These are phyloP conservation scores for Coemansia sp. DNA, from an alignment of 192 early-diverging fungal genomes.

Conservation along the genomic window DNA sequence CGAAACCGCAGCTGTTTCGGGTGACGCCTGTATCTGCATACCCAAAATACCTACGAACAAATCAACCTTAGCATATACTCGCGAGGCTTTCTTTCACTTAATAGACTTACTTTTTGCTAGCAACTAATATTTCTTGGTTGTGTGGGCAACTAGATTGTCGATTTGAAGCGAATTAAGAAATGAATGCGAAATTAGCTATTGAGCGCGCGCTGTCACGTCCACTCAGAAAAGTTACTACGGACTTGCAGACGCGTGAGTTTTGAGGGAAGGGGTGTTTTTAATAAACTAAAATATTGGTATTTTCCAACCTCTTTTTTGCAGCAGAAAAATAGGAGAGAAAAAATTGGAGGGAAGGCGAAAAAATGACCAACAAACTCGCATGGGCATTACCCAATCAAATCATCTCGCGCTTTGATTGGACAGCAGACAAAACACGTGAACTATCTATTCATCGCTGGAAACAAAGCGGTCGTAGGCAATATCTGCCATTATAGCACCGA, in stretches of 20 bases:
- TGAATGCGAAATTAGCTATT: neutral
- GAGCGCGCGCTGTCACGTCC: conserved; percentile 3
- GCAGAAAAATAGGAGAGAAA: no score
- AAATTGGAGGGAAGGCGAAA: no score
- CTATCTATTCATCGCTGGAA: neutral
- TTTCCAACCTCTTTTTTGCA: no score
- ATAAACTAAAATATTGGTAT: no score
- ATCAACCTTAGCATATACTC: neutral
- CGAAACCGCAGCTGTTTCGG: neutral
- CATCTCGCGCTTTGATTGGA: neutral
- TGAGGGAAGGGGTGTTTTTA: conserved; percentile 4
- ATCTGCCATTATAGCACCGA: conserved; percentile 71
- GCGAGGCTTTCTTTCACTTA: no score
- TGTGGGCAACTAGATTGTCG: neutral
- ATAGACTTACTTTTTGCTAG: neutral
- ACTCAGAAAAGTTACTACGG: conserved; percentile 7
- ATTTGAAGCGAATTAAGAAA: neutral
- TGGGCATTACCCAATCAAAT: no score
- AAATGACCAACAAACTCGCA: no score
- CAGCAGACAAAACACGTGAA: neutral
- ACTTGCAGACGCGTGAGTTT: conserved; percentile 14
- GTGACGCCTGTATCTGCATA: conserved; percentile 23
- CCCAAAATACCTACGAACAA: neutral
- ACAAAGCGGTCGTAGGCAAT: conserved; percentile 22
- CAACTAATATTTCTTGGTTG: neutral